Percentiles rank a stretch among this genome's conserved stretches.
Evolutionary conservation across 805 yeast species (phyloP).

Genomic region (Tetrapisispora iriomotensis): DNA sequence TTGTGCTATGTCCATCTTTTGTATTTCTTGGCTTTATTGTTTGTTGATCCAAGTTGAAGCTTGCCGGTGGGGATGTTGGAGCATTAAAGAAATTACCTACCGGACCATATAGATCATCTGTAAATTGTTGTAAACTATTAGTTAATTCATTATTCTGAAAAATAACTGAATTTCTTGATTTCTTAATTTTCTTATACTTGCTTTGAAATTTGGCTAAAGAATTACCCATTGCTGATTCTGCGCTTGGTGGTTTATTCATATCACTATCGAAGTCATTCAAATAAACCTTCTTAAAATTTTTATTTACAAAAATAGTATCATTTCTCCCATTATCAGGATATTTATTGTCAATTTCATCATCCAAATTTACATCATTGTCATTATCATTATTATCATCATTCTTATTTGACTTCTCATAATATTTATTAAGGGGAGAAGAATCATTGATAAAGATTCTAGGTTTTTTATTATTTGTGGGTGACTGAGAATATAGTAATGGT

Average conservation of each 20-base stretch:
- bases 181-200: constrained; percentile 20
- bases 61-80: constrained; percentile 1
- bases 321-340: neutral
- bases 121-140: constrained; percentile 27
- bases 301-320: too few relatives aligned
- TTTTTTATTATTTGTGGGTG: constrained; percentile 13
- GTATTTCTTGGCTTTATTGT: neutral
- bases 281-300: too few relatives aligned
- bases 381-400: neutral
- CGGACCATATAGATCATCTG: constrained; percentile 29
- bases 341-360: neutral
- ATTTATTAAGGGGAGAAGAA: constrained; percentile 14
- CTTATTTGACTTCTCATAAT: neutral
- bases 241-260: too few relatives aligned
- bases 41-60: neutral
- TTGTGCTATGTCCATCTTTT: neutral
- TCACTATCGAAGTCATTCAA: too few relatives aligned
- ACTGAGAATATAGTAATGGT: constrained; percentile 1
- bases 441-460: constrained; percentile 11
- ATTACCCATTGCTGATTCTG: too few relatives aligned
- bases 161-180: constrained; percentile 20
- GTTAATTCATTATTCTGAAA: constrained; percentile 24
- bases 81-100: constrained; percentile 5
- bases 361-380: neutral
- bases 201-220: constrained; percentile 11